Percentiles rank a stretch among this genome's conserved stretches.
phyloP scores from a whole-genome alignment of 225 moss, liverwort and hornwort genomes.

The Lunularia cruciata region DNA sequence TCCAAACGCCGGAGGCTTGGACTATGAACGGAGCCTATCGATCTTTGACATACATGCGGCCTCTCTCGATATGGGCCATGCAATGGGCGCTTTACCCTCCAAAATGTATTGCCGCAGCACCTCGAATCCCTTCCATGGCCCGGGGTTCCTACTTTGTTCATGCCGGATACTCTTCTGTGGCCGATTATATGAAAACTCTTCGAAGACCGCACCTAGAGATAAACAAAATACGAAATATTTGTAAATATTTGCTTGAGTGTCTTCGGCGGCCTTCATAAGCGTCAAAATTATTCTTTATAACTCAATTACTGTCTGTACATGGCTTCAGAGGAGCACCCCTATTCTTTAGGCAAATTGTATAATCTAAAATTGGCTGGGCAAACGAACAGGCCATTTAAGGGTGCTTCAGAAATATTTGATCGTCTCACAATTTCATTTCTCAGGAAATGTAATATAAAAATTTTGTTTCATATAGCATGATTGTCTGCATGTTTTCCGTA shows the following conservation, averaged over 20 bases:
- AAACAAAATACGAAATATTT: slow-evolving; percentile 28
- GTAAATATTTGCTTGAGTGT: slow-evolving; percentile 48
- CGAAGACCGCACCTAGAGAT: slow-evolving; percentile 48
- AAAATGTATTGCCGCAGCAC: slow-evolving; percentile 69
- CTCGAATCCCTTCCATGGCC: slow-evolving; percentile 71
- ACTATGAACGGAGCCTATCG: slow-evolving; percentile 77
- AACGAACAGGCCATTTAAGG: slow-evolving; percentile 7
- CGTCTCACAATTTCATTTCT: too few relatives aligned
- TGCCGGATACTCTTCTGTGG: slow-evolving; percentile 69
- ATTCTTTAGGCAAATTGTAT: slow-evolving; percentile 39
- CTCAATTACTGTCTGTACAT: slow-evolving; percentile 28
- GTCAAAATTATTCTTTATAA: slow-evolving; percentile 16
- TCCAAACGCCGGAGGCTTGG: slow-evolving; percentile 98
- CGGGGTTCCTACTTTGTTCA: slow-evolving; percentile 42
- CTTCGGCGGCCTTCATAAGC: slow-evolving; percentile 29
- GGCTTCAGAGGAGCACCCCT: slow-evolving; percentile 36
- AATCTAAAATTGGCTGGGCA: slow-evolving; percentile 9
- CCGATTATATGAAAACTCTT: slow-evolving; percentile 45
- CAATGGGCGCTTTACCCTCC: slow-evolving; percentile 96
- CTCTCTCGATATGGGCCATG: slow-evolving; percentile 97
- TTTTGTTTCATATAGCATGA: too few relatives aligned
- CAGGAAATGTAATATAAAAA: too few relatives aligned
- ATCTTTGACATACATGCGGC: slow-evolving; percentile 93
- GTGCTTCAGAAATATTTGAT: neutral
- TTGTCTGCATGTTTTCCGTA: too few relatives aligned